Conservation (phyloP, 2,329 filamentous ascomycete species). For the Aspergillus brunneoviolaceus region DNA sequence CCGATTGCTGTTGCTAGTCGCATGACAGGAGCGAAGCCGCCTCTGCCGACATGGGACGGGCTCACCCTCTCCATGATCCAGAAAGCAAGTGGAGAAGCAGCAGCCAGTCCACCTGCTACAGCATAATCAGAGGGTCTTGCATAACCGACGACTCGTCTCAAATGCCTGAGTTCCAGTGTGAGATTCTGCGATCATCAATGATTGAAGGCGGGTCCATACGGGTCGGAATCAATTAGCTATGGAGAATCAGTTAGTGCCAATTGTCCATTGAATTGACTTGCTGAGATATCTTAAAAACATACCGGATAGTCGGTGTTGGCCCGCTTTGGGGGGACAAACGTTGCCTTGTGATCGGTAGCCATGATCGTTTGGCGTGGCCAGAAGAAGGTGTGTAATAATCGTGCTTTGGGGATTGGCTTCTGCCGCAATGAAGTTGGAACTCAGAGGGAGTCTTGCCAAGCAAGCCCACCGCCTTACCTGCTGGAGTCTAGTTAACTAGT, state of each 20-base stretch:
- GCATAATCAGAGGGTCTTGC: constrained; percentile 81
- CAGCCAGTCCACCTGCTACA: constrained; percentile 65
- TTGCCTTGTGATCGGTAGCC: constrained; percentile 41
- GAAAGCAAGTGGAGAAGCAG: constrained; percentile 72
- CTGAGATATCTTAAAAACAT: constrained; percentile 41
- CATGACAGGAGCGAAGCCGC: constrained; percentile 80
- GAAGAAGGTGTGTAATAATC: constrained; percentile 14
- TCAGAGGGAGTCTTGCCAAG: constrained; percentile 28
- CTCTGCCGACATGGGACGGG: constrained; percentile 79
- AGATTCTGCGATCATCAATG: neutral
- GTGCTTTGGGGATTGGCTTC: constrained; percentile 23
- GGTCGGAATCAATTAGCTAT: constrained; percentile 98
- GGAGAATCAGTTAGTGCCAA: constrained; percentile 25
- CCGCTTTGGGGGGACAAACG: constrained; percentile 71
- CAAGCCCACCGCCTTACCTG: constrained; percentile 16
- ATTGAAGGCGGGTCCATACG: constrained; percentile 61
- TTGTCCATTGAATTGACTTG: neutral
- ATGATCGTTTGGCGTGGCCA: constrained; percentile 27
- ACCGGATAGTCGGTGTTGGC: constrained; percentile 85
- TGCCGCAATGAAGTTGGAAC: constrained; percentile 27
- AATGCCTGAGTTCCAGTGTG: constrained; percentile 61
- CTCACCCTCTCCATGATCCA: constrained; percentile 78
- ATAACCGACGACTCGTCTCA: constrained; percentile 86
- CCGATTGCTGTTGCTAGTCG: constrained; percentile 74
- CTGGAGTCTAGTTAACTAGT: constrained; percentile 10